Conservation (phyloP, 108 stramenopile genomes). For the Cyclotella baltica region DNA sequence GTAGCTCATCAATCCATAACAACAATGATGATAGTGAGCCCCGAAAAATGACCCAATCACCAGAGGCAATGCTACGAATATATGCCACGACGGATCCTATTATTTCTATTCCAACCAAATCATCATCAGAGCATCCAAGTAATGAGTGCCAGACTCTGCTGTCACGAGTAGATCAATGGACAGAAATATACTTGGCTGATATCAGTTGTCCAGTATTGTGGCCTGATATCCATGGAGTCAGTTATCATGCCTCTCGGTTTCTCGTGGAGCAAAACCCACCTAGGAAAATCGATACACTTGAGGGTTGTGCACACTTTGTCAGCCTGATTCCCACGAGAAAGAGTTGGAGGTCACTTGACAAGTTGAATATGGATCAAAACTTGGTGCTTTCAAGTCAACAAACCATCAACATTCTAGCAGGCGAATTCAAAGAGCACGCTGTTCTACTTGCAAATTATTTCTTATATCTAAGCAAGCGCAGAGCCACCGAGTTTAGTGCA, state of each 20-base stretch:
- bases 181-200: slow-evolving; percentile 13
- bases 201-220: slow-evolving; percentile 36
- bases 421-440: slow-evolving; percentile 80
- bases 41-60: not conserved
- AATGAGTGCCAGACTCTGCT: not conserved
- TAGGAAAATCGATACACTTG: slow-evolving; percentile 37
- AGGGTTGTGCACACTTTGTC: slow-evolving; percentile 67
- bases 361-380: slow-evolving; percentile 36
- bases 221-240: slow-evolving; percentile 34
- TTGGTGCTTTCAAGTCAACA: slow-evolving; percentile 75
- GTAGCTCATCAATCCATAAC: not conserved
- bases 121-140: slow-evolving; percentile 31
- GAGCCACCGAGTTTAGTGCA: slow-evolving; percentile 21
- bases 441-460: slow-evolving; percentile 77
- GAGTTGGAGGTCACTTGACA: slow-evolving; percentile 72
- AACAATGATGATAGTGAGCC: not conserved
- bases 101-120: slow-evolving; percentile 17
- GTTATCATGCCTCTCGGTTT: slow-evolving; percentile 52
- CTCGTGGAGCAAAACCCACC: slow-evolving; percentile 65
- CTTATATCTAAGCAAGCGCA: slow-evolving; percentile 54
- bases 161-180: slow-evolving; percentile 21
- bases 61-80: slow-evolving; percentile 10
- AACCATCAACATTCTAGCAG: slow-evolving; percentile 76
- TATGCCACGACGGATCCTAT: slow-evolving; percentile 24
- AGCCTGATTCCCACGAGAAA: slow-evolving; percentile 71